Evolutionary conservation across 1,284 basidiomycete species (phyloP).

Genomic region (Inonotus obliquus): DNA sequence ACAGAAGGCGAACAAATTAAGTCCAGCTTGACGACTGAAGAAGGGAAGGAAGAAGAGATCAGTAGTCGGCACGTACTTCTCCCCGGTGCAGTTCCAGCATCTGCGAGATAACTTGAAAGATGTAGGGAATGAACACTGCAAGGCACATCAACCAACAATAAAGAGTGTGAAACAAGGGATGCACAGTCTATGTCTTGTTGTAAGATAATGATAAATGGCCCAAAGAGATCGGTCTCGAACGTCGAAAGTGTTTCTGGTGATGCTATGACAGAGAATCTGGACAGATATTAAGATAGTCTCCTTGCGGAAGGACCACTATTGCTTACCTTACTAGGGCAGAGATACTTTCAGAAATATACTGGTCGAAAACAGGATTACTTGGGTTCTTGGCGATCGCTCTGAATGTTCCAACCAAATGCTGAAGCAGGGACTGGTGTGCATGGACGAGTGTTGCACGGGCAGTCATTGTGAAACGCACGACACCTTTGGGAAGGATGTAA

Average conservation of each 20-base stretch:
- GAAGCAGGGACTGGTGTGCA: no score
- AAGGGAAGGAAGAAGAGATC: slow-evolving; percentile 75
- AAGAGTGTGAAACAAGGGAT: slow-evolving; percentile 24
- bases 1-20: no score
- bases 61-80: slow-evolving; percentile 74
- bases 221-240: slow-evolving; percentile 84
- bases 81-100: slow-evolving; percentile 71
- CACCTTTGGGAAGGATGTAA: slow-evolving; percentile 45
- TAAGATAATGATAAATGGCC: slow-evolving; percentile 84
- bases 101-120: no score
- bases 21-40: slow-evolving; percentile 89
- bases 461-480: no score
- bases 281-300: no score
- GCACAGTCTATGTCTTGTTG: slow-evolving; percentile 89
- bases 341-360: no score
- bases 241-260: slow-evolving; percentile 60
- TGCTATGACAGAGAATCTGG: slow-evolving; percentile 73
- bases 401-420: no score
- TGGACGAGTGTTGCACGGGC: no score
- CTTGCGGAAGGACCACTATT: no score
- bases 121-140: slow-evolving; percentile 98
- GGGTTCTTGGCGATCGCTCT: no score
- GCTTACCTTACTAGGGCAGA: no score
- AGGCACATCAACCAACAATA: slow-evolving; percentile 72
- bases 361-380: no score